Evolutionary conservation across 345 rosid genomes (phyloP).

Genomic region (Geranium brycei): DNA sequence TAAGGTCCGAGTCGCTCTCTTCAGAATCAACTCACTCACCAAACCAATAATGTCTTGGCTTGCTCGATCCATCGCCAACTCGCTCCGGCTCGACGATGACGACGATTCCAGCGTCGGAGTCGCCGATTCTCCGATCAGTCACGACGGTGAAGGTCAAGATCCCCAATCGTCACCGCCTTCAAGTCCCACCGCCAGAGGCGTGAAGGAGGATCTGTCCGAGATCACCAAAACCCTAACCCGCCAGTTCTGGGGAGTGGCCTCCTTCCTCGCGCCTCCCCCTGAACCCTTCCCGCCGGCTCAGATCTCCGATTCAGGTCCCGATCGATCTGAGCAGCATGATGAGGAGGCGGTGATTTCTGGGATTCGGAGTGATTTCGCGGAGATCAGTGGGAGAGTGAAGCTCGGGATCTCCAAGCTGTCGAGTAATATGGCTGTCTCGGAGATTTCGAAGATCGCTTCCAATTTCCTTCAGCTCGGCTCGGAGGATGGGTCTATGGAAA

Average conservation of each 20-base stretch:
- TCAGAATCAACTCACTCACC: not conserved
- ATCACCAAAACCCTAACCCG: conserved; percentile 64
- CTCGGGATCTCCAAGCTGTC: conserved; percentile 54
- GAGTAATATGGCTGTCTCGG: conserved; percentile 47
- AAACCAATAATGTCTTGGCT: conserved; percentile 42
- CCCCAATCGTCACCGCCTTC: conserved; percentile 14
- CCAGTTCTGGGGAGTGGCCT: conserved; percentile 85
- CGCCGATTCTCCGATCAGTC: conserved; percentile 3
- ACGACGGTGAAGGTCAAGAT: conserved; percentile 1
- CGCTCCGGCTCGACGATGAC: conserved; percentile 38
- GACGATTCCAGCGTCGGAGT: conserved; percentile 10
- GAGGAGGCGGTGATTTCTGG: conserved; percentile 39
- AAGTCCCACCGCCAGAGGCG: conserved; percentile 39
- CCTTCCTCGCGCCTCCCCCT: conserved; percentile 76
- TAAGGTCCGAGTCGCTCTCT: not conserved
- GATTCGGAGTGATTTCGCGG: conserved; percentile 62
- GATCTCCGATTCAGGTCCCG: not conserved
- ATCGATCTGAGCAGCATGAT: not conserved
- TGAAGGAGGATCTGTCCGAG: conserved; percentile 76
- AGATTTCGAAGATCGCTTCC: conserved; percentile 50
- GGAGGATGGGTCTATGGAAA: conserved; percentile 28
- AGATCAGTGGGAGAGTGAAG: conserved; percentile 47
- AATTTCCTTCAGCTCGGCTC: conserved; percentile 43
- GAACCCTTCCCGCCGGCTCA: conserved; percentile 15
- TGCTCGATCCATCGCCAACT: conserved; percentile 51